Conservation (phyloP, 129 eudicot species). For the Deinandra increscens region DNA sequence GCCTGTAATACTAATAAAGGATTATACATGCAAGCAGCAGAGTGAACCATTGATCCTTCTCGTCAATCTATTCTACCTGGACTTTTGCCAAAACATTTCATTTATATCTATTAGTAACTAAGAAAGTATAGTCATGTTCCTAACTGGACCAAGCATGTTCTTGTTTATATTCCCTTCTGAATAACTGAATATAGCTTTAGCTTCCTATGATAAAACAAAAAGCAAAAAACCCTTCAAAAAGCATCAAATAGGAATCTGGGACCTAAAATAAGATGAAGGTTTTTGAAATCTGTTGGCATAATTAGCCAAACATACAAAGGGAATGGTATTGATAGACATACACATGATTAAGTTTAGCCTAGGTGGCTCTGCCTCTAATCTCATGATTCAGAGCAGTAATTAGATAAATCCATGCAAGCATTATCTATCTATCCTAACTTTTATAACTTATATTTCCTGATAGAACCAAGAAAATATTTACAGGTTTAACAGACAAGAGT, state of each 20-base stretch:
- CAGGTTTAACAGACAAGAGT: too few species aligned
- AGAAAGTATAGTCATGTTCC: neutral
- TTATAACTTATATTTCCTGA: too few species aligned
- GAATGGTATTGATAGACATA: neutral
- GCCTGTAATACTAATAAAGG: too few species aligned
- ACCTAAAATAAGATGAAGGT: neutral
- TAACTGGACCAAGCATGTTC: neutral
- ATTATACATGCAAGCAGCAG: too few species aligned
- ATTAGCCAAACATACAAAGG: neutral
- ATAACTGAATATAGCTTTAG: neutral
- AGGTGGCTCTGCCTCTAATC: neutral
- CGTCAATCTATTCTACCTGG: too few species aligned
- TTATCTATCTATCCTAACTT: too few species aligned
- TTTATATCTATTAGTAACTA: neutral
- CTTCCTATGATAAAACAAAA: too few species aligned
- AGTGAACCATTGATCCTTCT: too few species aligned
- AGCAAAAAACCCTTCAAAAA: neutral
- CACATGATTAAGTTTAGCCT: neutral
- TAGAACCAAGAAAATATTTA: too few species aligned
- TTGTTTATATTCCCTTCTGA: neutral
- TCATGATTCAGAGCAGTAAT: too few species aligned
- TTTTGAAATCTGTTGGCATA: neutral
- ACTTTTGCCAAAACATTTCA: too few species aligned
- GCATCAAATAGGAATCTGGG: conserved; percentile 3
- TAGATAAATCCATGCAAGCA: too few species aligned